A percentile compares a stretch with the other conserved stretches of the same genome.
Conservation (phyloP, 1,284 basidiomycete species). For the Microstroma glucosiphilum region DNA sequence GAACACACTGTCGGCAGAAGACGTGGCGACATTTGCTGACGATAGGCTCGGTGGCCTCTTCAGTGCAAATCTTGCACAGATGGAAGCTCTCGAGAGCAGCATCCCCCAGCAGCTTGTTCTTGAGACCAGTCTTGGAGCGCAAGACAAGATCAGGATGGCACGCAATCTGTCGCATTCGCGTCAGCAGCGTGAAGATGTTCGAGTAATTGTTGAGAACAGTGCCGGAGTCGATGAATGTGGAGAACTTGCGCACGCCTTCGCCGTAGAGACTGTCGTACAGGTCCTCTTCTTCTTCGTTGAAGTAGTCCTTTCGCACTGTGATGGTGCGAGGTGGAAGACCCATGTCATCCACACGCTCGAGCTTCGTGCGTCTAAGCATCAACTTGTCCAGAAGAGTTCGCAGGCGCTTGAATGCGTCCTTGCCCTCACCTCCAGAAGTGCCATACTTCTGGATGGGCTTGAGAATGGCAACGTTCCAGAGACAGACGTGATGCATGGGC, state of each 20-base stretch:
- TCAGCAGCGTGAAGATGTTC: slow-evolving; percentile 54
- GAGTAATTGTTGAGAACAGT: slow-evolving; percentile 60
- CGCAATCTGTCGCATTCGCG: slow-evolving; percentile 51
- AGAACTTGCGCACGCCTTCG: slow-evolving; percentile 84
- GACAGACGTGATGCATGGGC: slow-evolving; percentile 81
- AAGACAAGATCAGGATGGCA: slow-evolving; percentile 80
- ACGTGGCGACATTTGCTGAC: slow-evolving; percentile 72
- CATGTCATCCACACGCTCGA: slow-evolving; percentile 93
- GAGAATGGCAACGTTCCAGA: slow-evolving; percentile 50
- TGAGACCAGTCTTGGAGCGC: slow-evolving; percentile 64
- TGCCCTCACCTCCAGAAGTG: slow-evolving; percentile 39
- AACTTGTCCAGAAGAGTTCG: slow-evolving; percentile 76
- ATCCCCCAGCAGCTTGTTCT: slow-evolving; percentile 37
- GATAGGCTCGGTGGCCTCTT: slow-evolving; percentile 94
- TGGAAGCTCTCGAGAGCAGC: slow-evolving; percentile 33
- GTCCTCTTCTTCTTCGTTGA: slow-evolving; percentile 94
- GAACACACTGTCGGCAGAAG: slow-evolving; percentile 87
- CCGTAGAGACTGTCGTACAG: slow-evolving; percentile 86
- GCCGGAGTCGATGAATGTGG: slow-evolving; percentile 81
- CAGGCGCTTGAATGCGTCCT: slow-evolving; percentile 41
- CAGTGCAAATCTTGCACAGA: slow-evolving; percentile 85
- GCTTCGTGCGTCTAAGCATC: slow-evolving; percentile 74
- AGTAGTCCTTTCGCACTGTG: slow-evolving; percentile 80
- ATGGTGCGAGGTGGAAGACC: slow-evolving; percentile 93
- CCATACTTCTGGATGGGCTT: slow-evolving; percentile 47